Base-by-base conservation (phyloP, 148 eudicot genomes). In the Silene conica region DNA sequence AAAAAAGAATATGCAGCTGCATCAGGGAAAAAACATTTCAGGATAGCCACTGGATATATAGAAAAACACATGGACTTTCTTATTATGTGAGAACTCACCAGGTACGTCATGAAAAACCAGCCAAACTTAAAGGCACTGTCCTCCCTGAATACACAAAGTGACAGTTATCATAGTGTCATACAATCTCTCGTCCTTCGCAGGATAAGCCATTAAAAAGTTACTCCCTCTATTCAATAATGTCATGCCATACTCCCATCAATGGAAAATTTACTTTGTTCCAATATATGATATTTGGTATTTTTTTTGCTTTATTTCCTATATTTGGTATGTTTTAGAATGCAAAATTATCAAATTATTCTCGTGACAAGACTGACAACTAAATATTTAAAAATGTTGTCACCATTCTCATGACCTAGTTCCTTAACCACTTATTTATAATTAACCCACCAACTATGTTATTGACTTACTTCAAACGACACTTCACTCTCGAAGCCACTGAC, bases 41-140 rank as follows among this genome's bases (percentile, higher is more conserved):
- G 73, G 63, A 63, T 65, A 71, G n/a, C 65, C 73, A 57, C 38
- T 48, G 54, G 6, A 58, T 58, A 58, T 58, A 38, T 61, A 71
- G 23, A 19, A 72, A 23, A 63, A 58, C 20, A 19, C 18, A 10
- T 13, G 63, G 7, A 56, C 28, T 23, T 16, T 57, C 59, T 64
- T 41, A 71, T 13, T 16, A 34, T 18, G 8, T 10, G 52, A 62
- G 69, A 70, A 78, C 94, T 82, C 73, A 90, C 99, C 94, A 92
- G 8, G 83, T 95, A 95, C 72, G 84, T 75, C 80, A 95, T n/a
- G 90, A 95, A 95, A 84, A 95, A 95, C 94, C 94, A 89, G 75
- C 99, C 87, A 74, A 95, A 95, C 76, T 87, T 92, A 66, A 95
- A 67, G 38, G 99, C 99, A 82, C 99, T 95, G 79, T 95, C 97